These are phyloP conservation scores for Coelastrella sp. DNA, from an alignment of 139 green algal genomes.

Conservation along the genomic window DNA sequence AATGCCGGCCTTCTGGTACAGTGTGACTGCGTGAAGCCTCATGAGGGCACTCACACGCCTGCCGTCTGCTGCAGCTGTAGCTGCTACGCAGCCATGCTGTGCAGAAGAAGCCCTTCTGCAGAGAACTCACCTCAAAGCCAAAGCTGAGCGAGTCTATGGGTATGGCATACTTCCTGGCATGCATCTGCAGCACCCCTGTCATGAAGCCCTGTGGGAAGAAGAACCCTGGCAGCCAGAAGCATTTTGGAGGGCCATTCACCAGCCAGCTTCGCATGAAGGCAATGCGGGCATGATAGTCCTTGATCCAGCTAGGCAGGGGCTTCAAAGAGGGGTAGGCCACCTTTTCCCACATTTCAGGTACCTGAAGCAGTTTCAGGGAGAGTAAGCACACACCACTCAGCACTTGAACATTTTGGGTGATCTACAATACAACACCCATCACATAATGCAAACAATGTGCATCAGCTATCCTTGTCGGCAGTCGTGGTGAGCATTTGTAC, in stretches of 20 bases:
- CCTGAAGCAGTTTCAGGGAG: conserved; percentile 49
- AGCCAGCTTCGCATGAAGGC: conserved; percentile 87
- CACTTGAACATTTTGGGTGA: too few relatives aligned
- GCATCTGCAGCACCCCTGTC: conserved; percentile 88
- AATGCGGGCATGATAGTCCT: conserved; percentile 82
- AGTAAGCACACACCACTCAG: too few relatives aligned
- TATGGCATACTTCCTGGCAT: conserved; percentile 85
- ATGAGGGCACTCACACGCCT: too few relatives aligned
- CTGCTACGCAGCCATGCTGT: too few relatives aligned
- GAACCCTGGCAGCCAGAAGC: conserved; percentile 86
- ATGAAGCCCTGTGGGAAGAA: conserved; percentile 90
- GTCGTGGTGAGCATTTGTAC: too few relatives aligned
- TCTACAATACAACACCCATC: not conserved
- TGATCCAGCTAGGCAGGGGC: conserved; percentile 82
- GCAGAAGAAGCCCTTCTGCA: not conserved
- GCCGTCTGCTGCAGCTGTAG: too few relatives aligned
- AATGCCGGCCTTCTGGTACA: not conserved
- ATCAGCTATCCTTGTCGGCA: not conserved
- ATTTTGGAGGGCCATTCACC: conserved; percentile 66
- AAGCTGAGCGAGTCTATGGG: conserved; percentile 89
- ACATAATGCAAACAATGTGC: not conserved
- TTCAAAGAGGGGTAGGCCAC: conserved; percentile 87
- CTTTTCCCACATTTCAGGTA: conserved; percentile 79
- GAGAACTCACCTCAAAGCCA: conserved; percentile 66
- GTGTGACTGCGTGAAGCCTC: too few relatives aligned